Base-by-base conservation (phyloP, 139 green algal genomes). In the Limnomonas spitsbergensis region DNA sequence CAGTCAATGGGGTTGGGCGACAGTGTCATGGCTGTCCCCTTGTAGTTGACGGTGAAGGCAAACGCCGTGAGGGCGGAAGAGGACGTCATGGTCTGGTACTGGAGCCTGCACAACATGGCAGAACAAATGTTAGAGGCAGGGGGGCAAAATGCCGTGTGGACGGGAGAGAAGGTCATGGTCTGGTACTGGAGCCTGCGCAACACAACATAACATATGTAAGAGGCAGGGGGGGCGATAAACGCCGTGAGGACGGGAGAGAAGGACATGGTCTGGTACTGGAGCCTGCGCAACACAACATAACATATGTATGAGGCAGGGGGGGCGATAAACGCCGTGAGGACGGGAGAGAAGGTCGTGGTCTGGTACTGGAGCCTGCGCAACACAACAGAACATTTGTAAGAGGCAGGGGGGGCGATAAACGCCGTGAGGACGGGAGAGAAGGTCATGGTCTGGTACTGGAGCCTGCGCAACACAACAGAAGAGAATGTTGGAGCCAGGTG, bases 31-130 rank as follows among this genome's bases (percentile, higher is more conserved):
- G 61, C 9, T 34, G 29, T 36, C 9, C 61, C 61, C 61, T 72
- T 72, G 61, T 72, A 72, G 27, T 72, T 20, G 27, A 72, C 61
- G 26, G 61, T 39, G 61, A 72, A 72, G 27, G 61, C 29, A 37
- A 72, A 72, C 27, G 27, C 27, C 27, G 61, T 72, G 61, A 72
- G 61, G 27, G 27, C 26, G 9, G 61, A 34, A 20, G 47, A 61
- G 47, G 47, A 61, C 47, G 14, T 14, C 14, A 29, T 20, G 47
- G 14, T 61, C 47, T 61, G 47, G 47, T 61, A 61, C 47, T 61
- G 47, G 14, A 61, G 47, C 14, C 47, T 61, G 47, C n/a, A n/a
- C n/a, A n/a, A n/a, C 7, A 36, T 7, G 7, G 61, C 9, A 24
- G 29, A 20, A 20, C 61, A 7, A 7, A 36, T 72, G 61, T 72